A percentile compares a stretch with the other conserved stretches of the same genome.
phyloP scores from a whole-genome alignment of 345 rosid genomes.

The Triadica sebifera region DNA sequence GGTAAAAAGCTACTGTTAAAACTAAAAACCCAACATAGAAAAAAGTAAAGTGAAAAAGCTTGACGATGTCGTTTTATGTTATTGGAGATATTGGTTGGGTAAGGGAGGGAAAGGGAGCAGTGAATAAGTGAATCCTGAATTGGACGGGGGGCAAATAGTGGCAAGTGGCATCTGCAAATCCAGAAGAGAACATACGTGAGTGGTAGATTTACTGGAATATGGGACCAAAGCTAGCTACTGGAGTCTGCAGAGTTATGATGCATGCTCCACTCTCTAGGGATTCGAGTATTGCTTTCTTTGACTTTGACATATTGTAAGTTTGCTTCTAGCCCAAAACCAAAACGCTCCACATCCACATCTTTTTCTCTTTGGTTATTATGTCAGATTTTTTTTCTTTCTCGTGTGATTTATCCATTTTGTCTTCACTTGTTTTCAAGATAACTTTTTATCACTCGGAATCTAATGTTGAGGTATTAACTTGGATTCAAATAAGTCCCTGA shows the following conservation, averaged over 20 bases:
- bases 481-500: too few relatives aligned
- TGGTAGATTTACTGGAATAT: neutral
- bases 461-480: too few relatives aligned
- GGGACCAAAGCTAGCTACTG: neutral
- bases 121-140: neutral
- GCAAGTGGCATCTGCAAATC: neutral
- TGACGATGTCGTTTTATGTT: neutral
- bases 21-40: too few relatives aligned
- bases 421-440: too few relatives aligned
- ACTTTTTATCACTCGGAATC: too few relatives aligned
- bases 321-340: neutral
- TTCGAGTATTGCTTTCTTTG: neutral
- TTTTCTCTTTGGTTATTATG: neutral
- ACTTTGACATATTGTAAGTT: neutral
- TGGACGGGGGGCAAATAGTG: too few relatives aligned
- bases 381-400: neutral
- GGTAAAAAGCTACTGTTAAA: too few relatives aligned
- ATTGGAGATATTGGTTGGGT: neutral
- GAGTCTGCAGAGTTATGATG: neutral
- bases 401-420: too few relatives aligned
- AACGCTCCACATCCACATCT: neutral
- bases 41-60: neutral
- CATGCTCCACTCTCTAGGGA: conserved; percentile 17
- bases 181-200: neutral
- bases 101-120: neutral